Evolutionary conservation across 495 filamentous ascomycete genomes (phyloP).

Genomic region (Cryomyces minteri): DNA sequence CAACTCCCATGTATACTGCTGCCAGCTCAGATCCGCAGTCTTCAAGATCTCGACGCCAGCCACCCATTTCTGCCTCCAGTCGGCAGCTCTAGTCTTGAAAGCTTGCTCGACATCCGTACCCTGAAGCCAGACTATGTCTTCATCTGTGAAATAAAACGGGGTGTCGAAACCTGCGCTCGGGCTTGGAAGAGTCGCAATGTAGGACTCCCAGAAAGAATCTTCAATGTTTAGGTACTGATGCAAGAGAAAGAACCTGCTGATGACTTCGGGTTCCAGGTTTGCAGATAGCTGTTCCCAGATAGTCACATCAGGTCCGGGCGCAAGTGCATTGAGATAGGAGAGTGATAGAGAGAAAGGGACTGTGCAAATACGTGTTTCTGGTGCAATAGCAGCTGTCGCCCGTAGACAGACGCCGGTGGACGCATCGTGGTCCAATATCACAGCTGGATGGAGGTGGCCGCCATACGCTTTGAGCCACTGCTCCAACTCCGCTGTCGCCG

Average conservation of each 20-base stretch:
- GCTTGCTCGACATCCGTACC: slow-evolving; percentile 39
- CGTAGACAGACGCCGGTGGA: too few species aligned
- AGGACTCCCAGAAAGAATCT: slow-evolving; percentile 41
- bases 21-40: slow-evolving; percentile 17
- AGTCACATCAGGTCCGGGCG: too few species aligned
- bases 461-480: too few species aligned
- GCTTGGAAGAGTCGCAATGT: slow-evolving; percentile 36
- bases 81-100: slow-evolving; percentile 21
- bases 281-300: too few species aligned
- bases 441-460: too few species aligned
- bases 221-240: slow-evolving; percentile 31
- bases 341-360: too few species aligned
- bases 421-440: too few species aligned
- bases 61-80: slow-evolving; percentile 34
- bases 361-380: too few species aligned
- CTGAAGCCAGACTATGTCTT: slow-evolving; percentile 37
- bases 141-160: slow-evolving; percentile 36
- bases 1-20: slow-evolving; percentile 28
- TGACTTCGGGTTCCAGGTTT: too few species aligned
- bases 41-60: slow-evolving; percentile 19
- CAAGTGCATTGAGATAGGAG: too few species aligned
- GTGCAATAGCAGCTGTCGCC: too few species aligned
- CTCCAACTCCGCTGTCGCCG: too few species aligned
- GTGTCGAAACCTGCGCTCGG: slow-evolving; percentile 29
- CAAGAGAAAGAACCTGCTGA: slow-evolving; percentile 32